phyloP scores from a whole-genome alignment of 129 eudicot species.

The Flaveria trinervia region DNA sequence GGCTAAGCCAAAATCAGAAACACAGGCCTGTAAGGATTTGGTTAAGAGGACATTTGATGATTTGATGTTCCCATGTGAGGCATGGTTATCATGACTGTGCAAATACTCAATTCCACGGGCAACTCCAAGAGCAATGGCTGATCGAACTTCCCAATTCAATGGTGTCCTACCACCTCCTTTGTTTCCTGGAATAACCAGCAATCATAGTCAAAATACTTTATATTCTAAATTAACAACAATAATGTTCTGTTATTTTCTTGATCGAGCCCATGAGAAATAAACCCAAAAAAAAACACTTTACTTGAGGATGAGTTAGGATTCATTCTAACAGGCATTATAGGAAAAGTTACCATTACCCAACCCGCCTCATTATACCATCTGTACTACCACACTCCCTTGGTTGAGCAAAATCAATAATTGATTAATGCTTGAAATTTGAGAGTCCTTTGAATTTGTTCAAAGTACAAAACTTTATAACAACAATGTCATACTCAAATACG shows the following conservation, averaged over 20 bases:
- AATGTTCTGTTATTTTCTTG: no score
- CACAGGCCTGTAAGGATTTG: conserved; percentile 65
- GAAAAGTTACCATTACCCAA: background rate
- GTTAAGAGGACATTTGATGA: conserved; percentile 86
- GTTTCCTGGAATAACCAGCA: conserved; percentile 55
- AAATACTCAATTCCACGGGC: conserved; percentile 85
- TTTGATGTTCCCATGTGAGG: conserved; percentile 85
- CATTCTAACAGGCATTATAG: background rate
- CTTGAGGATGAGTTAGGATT: background rate
- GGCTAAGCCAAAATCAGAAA: conserved; percentile 85
- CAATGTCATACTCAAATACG: background rate
- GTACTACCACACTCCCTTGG: background rate
- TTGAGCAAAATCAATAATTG: background rate
- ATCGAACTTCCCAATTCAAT: conserved; percentile 70
- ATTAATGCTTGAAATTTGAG: background rate
- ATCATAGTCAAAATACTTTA: conserved; percentile 2
- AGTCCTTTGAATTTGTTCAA: background rate
- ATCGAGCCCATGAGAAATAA: background rate
- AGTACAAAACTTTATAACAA: background rate
- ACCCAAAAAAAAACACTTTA: background rate
- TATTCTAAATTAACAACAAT: background rate
- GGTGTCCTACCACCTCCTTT: conserved; percentile 87
- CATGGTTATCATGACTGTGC: conserved; percentile 57
- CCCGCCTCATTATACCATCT: background rate
- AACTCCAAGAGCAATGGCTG: conserved; percentile 81